Conservation (phyloP, 1,139 yeast genomes). For the Fermentozyma sake region DNA sequence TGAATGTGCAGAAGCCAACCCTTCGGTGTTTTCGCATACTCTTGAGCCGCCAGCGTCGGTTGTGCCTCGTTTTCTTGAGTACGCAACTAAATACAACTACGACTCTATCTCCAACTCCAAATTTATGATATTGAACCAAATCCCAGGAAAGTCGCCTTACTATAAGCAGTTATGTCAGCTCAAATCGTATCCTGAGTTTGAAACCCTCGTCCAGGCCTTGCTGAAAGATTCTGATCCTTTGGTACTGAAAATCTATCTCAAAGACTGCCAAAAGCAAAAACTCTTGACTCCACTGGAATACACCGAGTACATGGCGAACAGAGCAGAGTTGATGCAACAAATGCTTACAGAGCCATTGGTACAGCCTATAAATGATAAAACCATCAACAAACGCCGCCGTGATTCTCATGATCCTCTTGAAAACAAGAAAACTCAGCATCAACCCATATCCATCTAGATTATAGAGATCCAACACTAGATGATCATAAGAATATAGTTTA, state of each 20-base stretch:
- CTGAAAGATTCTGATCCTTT: conserved; percentile 23
- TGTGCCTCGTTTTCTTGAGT: conserved; percentile 51
- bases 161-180: conserved; percentile 56
- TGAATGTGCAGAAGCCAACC: conserved; percentile 81
- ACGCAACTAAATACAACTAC: conserved; percentile 35
- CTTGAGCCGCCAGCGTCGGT: conserved; percentile 55
- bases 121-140: conserved; percentile 69
- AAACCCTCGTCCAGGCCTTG: conserved; percentile 16
- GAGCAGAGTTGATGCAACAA: conserved; percentile 10
- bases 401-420: too few species aligned
- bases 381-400: too few species aligned
- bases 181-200: conserved; percentile 52
- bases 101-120: conserved; percentile 61
- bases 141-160: conserved; percentile 70
- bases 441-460: too few species aligned
- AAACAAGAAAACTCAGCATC: too few species aligned
- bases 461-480: too few species aligned
- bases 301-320: conserved; percentile 8
- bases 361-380: too few species aligned
- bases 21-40: conserved; percentile 57
- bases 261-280: conserved; percentile 31
- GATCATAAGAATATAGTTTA: too few species aligned
- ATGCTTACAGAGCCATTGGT: too few species aligned
- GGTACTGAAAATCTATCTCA: conserved; percentile 26
- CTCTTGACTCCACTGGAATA: conserved; percentile 18